Evolutionary conservation across 1,139 yeast species (phyloP), one percentile per base, ranked within the genome.

Genomic region (Kluyveromyces marxianus): DNA sequence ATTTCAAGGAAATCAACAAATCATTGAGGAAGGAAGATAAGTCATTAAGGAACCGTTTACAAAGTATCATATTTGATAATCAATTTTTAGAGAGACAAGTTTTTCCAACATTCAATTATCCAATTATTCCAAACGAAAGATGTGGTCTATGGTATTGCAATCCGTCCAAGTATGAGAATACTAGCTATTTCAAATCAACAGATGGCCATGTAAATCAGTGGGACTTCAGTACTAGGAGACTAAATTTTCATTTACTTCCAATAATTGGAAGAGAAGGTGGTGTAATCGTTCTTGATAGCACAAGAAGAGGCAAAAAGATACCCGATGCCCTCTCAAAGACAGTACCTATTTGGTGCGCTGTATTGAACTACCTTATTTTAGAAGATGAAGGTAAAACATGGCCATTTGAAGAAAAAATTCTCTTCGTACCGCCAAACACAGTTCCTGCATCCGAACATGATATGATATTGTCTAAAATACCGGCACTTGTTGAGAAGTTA

Each of bases 321-420:
- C 96, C 97, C 0, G 97, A 89, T 65, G 85, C 96, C 0, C 66
- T 87, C 7, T 81, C 88, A 57, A 89, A 88, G 56, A 88, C 96
- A 0, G 71, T 88, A 1, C 96, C 96, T 0, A 83, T 86, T 2
- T 89, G 97, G 97, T 85, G 95, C 65, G 85, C 92, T 0, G 92
- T 87, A 4, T 50, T 88, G 28, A 85, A 84, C 58, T 65, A 66
- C 32, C 67, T 81, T 0, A 63, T 79, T 56, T 72, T 71, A 49
- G 69, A 56, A 14, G 42, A 45, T 25, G 44, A 33, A 5, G 48
- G 44, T 4, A 8, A 44, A 30, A 30, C 7, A 42, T 46, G 21
- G 32, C 45, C 33, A 46, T 40, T 43, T 21, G 61, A 56, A 4
- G 50, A 50, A 30, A 62, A 65, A 39, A 64, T 64, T 56, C 62